phyloP scores from a whole-genome alignment of 2,329 filamentous ascomycete species.

The Monosporascus cannonballus region DNA sequence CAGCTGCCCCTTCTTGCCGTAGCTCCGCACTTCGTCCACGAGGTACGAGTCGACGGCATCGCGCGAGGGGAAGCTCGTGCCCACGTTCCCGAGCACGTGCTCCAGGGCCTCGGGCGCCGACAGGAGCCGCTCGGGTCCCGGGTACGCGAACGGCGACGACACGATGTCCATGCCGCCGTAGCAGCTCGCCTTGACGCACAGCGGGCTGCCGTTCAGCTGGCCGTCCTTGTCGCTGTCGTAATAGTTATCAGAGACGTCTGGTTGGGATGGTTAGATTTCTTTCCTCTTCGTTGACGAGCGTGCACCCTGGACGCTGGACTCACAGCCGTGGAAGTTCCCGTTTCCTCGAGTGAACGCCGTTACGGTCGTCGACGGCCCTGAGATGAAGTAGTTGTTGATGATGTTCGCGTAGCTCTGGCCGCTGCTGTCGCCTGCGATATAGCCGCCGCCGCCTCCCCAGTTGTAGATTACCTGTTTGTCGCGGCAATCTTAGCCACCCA shows the following conservation, averaged over 20 bases:
- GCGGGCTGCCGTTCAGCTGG: conserved; percentile 38
- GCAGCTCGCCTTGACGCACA: conserved; percentile 35
- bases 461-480: conserved; percentile 45
- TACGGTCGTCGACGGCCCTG: conserved; percentile 42
- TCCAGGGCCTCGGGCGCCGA: conserved; percentile 33
- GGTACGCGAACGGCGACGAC: conserved; percentile 34
- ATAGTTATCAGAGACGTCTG: conserved; percentile 44
- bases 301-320: conserved; percentile 3
- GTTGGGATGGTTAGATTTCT: too few relatives aligned
- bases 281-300: too few relatives aligned
- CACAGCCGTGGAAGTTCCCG: conserved; percentile 43
- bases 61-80: conserved; percentile 34
- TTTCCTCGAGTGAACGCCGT: conserved; percentile 51
- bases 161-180: conserved; percentile 42
- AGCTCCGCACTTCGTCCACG: conserved; percentile 37
- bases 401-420: conserved; percentile 44
- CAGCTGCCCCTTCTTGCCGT: conserved; percentile 36
- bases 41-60: conserved; percentile 38
- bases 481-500: conserved; percentile 17
- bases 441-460: conserved; percentile 47
- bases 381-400: conserved; percentile 52
- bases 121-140: conserved; percentile 32
- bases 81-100: conserved; percentile 33
- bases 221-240: conserved; percentile 46
- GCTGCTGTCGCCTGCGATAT: conserved; percentile 45